Evolutionary conservation across 257 asterid genomes (phyloP).

Genomic region (Knoxia roxburghii): DNA sequence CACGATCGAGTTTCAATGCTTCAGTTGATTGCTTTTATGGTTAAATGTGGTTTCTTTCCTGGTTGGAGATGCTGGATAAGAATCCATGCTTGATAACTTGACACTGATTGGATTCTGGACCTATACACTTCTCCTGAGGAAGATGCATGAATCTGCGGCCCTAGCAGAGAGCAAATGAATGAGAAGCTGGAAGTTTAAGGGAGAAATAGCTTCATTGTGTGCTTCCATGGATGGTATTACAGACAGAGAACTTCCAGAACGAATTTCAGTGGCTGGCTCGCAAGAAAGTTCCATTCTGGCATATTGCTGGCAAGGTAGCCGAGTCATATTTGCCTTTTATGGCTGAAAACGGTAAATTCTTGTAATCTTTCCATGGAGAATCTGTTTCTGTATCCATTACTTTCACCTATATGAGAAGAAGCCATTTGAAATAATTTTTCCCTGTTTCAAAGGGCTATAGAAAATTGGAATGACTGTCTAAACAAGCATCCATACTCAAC

Average conservation of each 20-base stretch:
- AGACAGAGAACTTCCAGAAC: neutral
- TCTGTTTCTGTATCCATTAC: no score
- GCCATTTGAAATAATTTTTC: no score
- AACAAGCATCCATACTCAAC: no score
- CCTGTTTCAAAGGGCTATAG: no score
- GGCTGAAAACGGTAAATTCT: no score
- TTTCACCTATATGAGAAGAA: no score
- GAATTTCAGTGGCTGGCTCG: neutral
- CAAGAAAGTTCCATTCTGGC: neutral
- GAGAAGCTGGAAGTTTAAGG: neutral
- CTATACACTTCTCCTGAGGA: neutral
- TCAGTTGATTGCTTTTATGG: constrained; percentile 42
- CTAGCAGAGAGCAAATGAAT: neutral
- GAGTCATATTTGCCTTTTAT: no score
- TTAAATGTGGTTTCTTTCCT: constrained; percentile 48
- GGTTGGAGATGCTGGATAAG: constrained; percentile 26
- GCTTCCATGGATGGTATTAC: constrained; percentile 2
- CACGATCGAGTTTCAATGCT: constrained; percentile 30
- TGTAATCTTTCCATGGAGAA: no score
- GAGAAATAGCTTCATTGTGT: neutral
- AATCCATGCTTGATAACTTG: constrained; percentile 1
- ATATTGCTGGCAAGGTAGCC: no score
- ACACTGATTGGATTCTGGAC: neutral
- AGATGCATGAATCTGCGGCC: neutral
- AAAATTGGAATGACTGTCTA: no score